Evolutionary conservation across 805 yeast genomes (phyloP).

Genomic region (Blastobotrys muscicola): DNA sequence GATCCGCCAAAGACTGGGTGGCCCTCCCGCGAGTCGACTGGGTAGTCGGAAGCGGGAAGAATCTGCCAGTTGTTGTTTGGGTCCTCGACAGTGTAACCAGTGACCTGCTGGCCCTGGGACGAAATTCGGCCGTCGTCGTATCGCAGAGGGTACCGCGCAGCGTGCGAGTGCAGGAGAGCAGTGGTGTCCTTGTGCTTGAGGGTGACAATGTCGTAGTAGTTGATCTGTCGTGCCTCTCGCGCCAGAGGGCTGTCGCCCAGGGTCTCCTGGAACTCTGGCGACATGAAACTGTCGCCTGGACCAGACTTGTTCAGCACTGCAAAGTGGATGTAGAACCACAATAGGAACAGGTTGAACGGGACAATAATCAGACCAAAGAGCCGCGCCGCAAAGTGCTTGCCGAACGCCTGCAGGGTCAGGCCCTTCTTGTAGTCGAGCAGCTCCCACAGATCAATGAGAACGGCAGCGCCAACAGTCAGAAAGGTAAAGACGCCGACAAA

Average conservation of each 20-base stretch:
- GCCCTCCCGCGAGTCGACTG: constrained; percentile 30
- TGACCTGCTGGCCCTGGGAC: constrained; percentile 90
- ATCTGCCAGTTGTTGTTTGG: constrained; percentile 80
- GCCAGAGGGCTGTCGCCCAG: constrained; percentile 76
- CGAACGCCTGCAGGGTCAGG: constrained; percentile 40
- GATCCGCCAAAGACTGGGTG: constrained; percentile 62
- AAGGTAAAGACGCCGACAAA: constrained; percentile 94
- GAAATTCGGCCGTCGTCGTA: constrained; percentile 95
- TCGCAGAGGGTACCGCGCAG: constrained; percentile 68
- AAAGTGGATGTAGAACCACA: constrained; percentile 91
- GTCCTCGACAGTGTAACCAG: constrained; percentile 46
- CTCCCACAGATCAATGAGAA: constrained; percentile 78
- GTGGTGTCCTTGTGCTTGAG: constrained; percentile 72
- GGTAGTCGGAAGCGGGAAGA: constrained; percentile 47
- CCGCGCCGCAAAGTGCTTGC: constrained; percentile 68
- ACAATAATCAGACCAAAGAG: constrained; percentile 59
- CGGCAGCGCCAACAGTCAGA: constrained; percentile 80
- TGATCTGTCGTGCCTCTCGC: constrained; percentile 56
- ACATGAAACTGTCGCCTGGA: constrained; percentile 93
- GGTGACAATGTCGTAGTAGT: constrained; percentile 69
- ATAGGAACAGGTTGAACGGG: constrained; percentile 74
- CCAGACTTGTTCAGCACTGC: constrained; percentile 76
- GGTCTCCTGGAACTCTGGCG: constrained; percentile 90
- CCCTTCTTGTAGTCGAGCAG: constrained; percentile 66
- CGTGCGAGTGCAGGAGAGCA: constrained; percentile 77